Base-by-base conservation (phyloP, 768 basidiomycete genomes). In the Kwoniella heveanensis region DNA sequence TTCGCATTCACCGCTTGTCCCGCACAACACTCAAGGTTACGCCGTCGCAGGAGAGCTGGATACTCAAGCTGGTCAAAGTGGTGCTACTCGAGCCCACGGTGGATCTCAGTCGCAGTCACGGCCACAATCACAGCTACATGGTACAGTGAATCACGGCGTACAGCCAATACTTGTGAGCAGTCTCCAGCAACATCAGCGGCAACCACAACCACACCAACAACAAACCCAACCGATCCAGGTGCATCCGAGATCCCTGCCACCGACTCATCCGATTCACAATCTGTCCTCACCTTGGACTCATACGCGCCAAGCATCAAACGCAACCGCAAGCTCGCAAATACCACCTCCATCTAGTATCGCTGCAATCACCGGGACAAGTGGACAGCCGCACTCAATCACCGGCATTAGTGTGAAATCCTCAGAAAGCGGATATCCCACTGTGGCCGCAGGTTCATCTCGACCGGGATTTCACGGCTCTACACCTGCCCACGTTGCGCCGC, bases 171-270 rank as follows among this genome's bases (percentile, higher is more conserved):
- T 44, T 3, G 10, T 44, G 4, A 19, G 39, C 39, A 44, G 10
- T 53, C 26, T 39, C 8, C 50, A 54, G 9, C 46, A 25, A 24
- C 61, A 46, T 6, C 54, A 49, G 48, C 48, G 25, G 48, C 25
- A 49, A 8, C 48, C 25, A 2, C 48, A 49, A 19, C 48, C 5
- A 24, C 25, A 49, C 6, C 48, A 22, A 49, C 48, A 24, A 49
- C 22, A 15, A 10, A 49, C 48, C 48, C 21, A 49, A 22, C 46
- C 46, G 5, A 7, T 26, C 10, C 48, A 49, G 22, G 5, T 49
- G 5, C 48, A 49, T 9, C 25, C 48, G 6, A 22, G 17, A 26
- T 49, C 48, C 9, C 48, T 49, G 10, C 48, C 48, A 2, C 25
- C 48, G 5, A 49, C 48, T 2, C 6, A 49, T 17, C 48, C 48